Percentiles rank a stretch among this genome's conserved stretches.
phyloP scores from a whole-genome alignment of 768 basidiomycete genomes.

The Chlorophyllum brunneum region DNA sequence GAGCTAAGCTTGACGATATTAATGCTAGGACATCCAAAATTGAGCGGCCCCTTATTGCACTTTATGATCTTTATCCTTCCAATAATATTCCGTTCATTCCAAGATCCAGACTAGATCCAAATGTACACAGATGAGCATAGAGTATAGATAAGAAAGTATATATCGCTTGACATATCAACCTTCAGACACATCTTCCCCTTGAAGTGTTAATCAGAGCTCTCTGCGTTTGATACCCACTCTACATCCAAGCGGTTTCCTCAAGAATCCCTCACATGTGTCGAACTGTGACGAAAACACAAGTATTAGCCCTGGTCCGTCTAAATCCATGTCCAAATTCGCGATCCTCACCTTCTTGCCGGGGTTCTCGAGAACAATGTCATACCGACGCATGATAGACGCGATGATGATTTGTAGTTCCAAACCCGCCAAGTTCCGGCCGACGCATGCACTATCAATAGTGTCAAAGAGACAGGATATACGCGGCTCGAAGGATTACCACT shows the following conservation, averaged over 20 bases:
- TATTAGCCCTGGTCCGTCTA: too few relatives aligned
- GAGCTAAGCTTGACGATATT: too few relatives aligned
- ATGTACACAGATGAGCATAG: too few relatives aligned
- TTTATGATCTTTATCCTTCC: too few relatives aligned
- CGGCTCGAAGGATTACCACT: conserved; percentile 15
- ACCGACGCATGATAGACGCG: conserved; percentile 74
- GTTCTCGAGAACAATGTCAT: conserved; percentile 64
- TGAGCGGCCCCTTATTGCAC: too few relatives aligned
- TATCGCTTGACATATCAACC: neutral
- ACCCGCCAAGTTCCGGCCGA: conserved; percentile 78
- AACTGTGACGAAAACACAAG: conserved; percentile 38
- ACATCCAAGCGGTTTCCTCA: conserved; percentile 78
- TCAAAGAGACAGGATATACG: conserved; percentile 6
- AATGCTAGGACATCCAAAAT: too few relatives aligned
- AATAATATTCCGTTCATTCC: too few relatives aligned
- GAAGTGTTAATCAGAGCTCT: conserved; percentile 26
- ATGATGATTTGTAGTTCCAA: conserved; percentile 80
- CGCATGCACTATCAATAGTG: conserved; percentile 57
- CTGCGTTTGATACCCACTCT: conserved; percentile 69
- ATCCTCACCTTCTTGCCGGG: conserved; percentile 47
- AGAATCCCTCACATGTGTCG: conserved; percentile 78
- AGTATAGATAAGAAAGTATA: neutral
- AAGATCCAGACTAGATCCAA: too few relatives aligned
- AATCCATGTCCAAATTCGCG: neutral
- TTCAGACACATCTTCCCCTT: neutral